Conservation (phyloP, 176 grass and related monocot genomes). For the Avena eriantha region DNA sequence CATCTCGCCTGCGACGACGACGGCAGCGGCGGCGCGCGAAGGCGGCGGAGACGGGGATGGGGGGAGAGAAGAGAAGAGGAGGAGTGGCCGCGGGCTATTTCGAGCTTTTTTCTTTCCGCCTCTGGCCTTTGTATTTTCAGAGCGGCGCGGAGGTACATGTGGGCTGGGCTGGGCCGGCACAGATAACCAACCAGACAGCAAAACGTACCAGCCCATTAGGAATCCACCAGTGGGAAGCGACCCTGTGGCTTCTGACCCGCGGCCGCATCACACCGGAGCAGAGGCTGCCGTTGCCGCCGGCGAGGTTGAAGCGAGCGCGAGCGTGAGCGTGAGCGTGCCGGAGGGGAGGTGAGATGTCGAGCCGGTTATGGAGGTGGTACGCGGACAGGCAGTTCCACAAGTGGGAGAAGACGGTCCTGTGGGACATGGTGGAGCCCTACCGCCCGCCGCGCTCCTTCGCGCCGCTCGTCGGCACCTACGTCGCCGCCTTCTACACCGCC, state of each 20-base stretch:
- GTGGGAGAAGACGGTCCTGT: constrained; percentile 96
- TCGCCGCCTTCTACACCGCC: constrained; percentile 95
- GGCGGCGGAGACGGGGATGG: constrained; percentile 23
- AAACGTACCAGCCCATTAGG: no score
- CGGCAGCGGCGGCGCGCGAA: background rate
- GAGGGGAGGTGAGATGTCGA: constrained; percentile 50
- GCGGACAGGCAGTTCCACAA: constrained; percentile 83
- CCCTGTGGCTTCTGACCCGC: background rate
- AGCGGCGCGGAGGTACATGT: background rate
- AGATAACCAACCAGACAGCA: no score
- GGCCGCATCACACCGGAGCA: no score
- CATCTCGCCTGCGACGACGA: constrained; percentile 45
- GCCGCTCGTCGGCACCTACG: constrained; percentile 78
- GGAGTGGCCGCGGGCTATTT: constrained; percentile 43
- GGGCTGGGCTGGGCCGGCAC: background rate
- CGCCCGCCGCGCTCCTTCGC: constrained; percentile 71
- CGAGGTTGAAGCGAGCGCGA: background rate
- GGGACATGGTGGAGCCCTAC: constrained; percentile 97
- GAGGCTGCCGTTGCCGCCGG: background rate
- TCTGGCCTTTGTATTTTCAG: constrained; percentile 29
- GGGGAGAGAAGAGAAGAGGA: background rate
- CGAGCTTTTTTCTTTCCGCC: background rate
- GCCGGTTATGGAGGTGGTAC: constrained; percentile 92
- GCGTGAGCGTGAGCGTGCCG: background rate
- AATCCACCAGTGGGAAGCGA: background rate